These are phyloP conservation scores for Reutealis trisperma DNA, from an alignment of 345 rosid genomes.

Conservation along the genomic window DNA sequence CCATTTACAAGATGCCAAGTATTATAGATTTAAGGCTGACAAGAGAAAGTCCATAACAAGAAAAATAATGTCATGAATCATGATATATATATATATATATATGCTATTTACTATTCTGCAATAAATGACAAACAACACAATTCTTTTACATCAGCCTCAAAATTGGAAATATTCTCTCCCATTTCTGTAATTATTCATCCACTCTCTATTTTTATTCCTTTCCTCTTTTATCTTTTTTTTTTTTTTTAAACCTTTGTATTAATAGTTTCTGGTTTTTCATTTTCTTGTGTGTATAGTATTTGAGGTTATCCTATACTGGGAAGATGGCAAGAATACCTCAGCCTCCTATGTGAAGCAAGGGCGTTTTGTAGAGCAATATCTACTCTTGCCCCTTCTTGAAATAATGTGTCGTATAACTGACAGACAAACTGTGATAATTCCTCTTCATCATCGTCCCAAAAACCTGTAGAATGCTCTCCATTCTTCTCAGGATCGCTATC, in stretches of 20 bases:
- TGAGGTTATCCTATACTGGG: conserved; percentile 47
- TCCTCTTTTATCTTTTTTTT: background rate
- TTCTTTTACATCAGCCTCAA: conserved; percentile 38
- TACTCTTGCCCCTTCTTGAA: conserved; percentile 69
- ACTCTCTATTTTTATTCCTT: conserved; percentile 9
- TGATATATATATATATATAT: no score
- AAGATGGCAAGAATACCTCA: conserved; percentile 82
- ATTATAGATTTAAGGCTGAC: background rate
- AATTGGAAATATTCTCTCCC: conserved; percentile 31
- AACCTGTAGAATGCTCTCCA: conserved; percentile 33
- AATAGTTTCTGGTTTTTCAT: background rate
- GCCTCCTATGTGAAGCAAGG: conserved; percentile 64
- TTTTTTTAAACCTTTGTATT: background rate
- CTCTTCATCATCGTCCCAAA: conserved; percentile 81
- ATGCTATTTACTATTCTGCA: conserved; percentile 14
- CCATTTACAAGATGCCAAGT: background rate
- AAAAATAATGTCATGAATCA: background rate
- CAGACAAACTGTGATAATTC: conserved; percentile 72
- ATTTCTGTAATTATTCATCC: conserved; percentile 10
- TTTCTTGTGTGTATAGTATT: conserved; percentile 5
- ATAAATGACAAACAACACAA: conserved; percentile 16
- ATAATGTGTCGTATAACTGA: conserved; percentile 60
- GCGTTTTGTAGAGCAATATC: conserved; percentile 70
- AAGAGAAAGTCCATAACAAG: background rate
- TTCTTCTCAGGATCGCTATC: conserved; percentile 74